A percentile compares a stretch with the other conserved stretches of the same genome.
phyloP scores from a whole-genome alignment of 768 basidiomycete genomes.

The Thelephora ganbajun region DNA sequence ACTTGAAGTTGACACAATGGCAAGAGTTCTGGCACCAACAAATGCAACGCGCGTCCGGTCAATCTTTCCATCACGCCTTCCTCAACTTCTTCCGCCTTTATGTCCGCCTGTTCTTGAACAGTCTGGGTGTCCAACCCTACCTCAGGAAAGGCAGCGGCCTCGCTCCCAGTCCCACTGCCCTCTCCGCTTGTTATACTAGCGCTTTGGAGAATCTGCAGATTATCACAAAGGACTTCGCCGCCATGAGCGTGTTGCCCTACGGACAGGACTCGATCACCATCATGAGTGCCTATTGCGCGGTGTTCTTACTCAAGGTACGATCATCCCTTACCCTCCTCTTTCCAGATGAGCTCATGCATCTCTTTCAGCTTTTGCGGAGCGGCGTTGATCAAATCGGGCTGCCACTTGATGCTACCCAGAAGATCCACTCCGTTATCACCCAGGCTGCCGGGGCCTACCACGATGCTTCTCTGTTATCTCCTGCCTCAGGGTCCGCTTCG shows the following conservation, averaged over 20 bases:
- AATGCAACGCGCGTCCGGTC: slow-evolving; percentile 61
- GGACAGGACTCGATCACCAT: slow-evolving; percentile 74
- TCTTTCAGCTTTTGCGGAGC: slow-evolving; percentile 50
- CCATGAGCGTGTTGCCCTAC: slow-evolving; percentile 62
- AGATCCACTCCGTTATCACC: slow-evolving; percentile 52
- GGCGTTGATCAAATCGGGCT: slow-evolving; percentile 43
- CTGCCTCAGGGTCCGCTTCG: slow-evolving; percentile 51
- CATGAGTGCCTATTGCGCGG: slow-evolving; percentile 79
- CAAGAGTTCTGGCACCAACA: slow-evolving; percentile 56
- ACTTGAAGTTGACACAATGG: slow-evolving; percentile 62
- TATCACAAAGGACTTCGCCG: slow-evolving; percentile 58
- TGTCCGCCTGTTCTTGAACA: slow-evolving; percentile 72
- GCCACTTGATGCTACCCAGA: slow-evolving; percentile 42
- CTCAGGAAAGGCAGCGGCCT: slow-evolving; percentile 31
- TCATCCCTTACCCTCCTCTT: background rate
- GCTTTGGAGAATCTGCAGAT: slow-evolving; percentile 60
- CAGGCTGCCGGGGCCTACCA: slow-evolving; percentile 70
- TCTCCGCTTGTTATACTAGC: slow-evolving; percentile 61
- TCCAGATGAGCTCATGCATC: background rate
- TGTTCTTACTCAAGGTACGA: slow-evolving; percentile 61
- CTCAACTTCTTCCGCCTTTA: slow-evolving; percentile 65
- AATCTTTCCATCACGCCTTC: slow-evolving; percentile 64
- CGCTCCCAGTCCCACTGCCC: slow-evolving; percentile 50
- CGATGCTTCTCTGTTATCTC: slow-evolving; percentile 46
- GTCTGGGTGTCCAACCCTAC: slow-evolving; percentile 61